Base-by-base conservation (phyloP, 768 basidiomycete species). In the Trametes maxima region DNA sequence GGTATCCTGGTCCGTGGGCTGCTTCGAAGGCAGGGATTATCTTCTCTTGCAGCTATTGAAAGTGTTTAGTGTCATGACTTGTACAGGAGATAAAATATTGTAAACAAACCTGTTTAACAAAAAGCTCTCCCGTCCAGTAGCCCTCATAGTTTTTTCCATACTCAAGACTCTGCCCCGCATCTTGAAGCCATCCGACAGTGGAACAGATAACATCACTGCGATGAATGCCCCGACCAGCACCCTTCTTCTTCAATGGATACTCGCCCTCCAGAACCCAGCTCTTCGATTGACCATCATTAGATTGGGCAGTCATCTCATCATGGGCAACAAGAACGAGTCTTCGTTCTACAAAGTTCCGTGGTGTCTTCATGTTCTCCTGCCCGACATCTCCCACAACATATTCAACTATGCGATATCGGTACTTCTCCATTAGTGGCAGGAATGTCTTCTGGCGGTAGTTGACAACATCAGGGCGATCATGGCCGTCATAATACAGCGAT, bases 81-180 rank as follows among this genome's bases (percentile, higher is more conserved):
- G 14, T 14, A 39, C 37, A 39, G 43, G 24, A n/a, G n/a, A n/a
- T n/a, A n/a, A n/a, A 54, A 53, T 39, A 53, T 52, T 39, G n/a
- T n/a, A n/a, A 0, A 52, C 63, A 13, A 53, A 75, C 73, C 67
- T 75, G 75, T 63, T 72, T 72, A 17, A 70, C 59, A 52, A 75
- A 76, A 0, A 72, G 48, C 54, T 75, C 69, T 1, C 77, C 74
- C 12, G 54, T 74, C 76, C 76, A 76, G 54, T 72, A 76, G 1
- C 79, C 77, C 7, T 79, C 72, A 60, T 80, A 74, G 65, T 77
- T 79, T 53, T 79, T 80, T 4, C 77, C 78, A 70, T 80, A 79
- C 49, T 80, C 75, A 10, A 78, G 53, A 17, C 61, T 60, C 58
- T 76, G 73, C 14, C 73, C 67, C 14, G 72, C 77, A 12, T 71